Percentiles rank a stretch among this genome's conserved stretches.
phyloP scores from a whole-genome alignment of 75 land plant species.

The Cryptomeria japonica region DNA sequence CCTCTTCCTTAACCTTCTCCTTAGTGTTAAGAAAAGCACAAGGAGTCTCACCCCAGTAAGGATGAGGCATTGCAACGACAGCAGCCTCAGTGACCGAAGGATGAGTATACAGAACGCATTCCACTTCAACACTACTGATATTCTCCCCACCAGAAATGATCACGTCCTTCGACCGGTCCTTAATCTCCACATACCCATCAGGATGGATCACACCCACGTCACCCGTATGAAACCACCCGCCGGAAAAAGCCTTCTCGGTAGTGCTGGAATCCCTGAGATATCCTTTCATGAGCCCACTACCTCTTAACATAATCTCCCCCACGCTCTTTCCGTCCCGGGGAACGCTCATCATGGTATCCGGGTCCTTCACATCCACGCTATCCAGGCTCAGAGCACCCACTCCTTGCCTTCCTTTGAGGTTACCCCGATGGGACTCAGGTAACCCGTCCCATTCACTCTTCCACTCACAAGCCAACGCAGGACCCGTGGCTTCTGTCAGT shows the following conservation, averaged over 20 bases:
- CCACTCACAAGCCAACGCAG: conserved; percentile 49
- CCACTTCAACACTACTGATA: conserved; percentile 79
- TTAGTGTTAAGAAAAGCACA: conserved; percentile 63
- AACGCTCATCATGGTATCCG: conserved; percentile 27
- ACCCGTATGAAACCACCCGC: conserved; percentile 77
- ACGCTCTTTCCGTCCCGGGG: conserved; percentile 32
- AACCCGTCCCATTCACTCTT: conserved; percentile 36
- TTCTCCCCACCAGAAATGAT: conserved; percentile 84
- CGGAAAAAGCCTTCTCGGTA: conserved; percentile 24
- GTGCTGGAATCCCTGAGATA: conserved; percentile 27
- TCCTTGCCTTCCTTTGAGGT: conserved; percentile 43
- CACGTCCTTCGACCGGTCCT: conserved; percentile 77
- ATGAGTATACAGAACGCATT: conserved; percentile 51
- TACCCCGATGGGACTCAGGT: conserved; percentile 10
- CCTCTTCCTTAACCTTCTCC: conserved; percentile 7
- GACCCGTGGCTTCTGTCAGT: conserved; percentile 47
- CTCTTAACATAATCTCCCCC: conserved; percentile 27
- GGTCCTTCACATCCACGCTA: conserved; percentile 34
- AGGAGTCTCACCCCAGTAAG: conserved; percentile 56
- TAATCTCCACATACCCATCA: conserved; percentile 66
- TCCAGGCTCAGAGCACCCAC: conserved; percentile 33
- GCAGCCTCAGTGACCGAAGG: conserved; percentile 64
- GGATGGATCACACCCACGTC: conserved; percentile 77
- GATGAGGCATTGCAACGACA: conserved; percentile 75
- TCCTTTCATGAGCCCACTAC: conserved; percentile 47